A percentile compares a stretch with the other conserved stretches of the same genome.
Conservation (phyloP, 2,329 filamentous ascomycete species). For the Xylaria sp. region DNA sequence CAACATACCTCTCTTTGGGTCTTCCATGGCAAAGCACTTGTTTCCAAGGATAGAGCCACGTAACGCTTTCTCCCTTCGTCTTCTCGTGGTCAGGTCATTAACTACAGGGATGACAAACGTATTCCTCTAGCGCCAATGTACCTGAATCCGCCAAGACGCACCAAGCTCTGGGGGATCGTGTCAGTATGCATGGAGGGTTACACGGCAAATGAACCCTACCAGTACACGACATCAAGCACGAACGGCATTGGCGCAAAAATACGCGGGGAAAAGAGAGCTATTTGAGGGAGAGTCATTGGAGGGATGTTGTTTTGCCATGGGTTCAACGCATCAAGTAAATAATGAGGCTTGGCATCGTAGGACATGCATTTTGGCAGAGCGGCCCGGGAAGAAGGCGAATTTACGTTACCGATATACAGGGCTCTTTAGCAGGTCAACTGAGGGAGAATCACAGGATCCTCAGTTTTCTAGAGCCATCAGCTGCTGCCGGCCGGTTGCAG, state of each 20-base stretch:
- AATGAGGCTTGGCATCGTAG: conserved; percentile 6
- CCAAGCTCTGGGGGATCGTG: conserved; percentile 28
- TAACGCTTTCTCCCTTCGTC: not conserved
- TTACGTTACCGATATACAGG: not conserved
- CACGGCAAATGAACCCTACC: conserved; percentile 15
- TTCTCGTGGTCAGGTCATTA: not conserved
- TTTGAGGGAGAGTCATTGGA: conserved; percentile 20
- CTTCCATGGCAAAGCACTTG: not conserved
- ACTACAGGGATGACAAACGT: not conserved
- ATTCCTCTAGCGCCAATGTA: conserved; percentile 1
- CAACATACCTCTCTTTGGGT: not conserved
- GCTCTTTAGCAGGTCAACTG: not conserved
- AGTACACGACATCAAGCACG: not conserved
- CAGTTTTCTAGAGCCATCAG: not conserved
- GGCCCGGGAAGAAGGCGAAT: not conserved
- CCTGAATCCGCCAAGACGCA: conserved; percentile 14
- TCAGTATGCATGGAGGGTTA: conserved; percentile 22
- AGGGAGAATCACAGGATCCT: not conserved
- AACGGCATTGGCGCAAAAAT: conserved; percentile 34
- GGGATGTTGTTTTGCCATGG: conserved; percentile 15
- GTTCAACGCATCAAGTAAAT: conserved; percentile 8
- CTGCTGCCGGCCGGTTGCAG: not conserved
- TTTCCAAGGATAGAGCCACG: not conserved
- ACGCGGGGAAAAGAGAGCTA: not conserved
- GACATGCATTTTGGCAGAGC: not conserved